Evolutionary conservation across 768 basidiomycete species (phyloP).

Genomic region (Termitomyces sp.): DNA sequence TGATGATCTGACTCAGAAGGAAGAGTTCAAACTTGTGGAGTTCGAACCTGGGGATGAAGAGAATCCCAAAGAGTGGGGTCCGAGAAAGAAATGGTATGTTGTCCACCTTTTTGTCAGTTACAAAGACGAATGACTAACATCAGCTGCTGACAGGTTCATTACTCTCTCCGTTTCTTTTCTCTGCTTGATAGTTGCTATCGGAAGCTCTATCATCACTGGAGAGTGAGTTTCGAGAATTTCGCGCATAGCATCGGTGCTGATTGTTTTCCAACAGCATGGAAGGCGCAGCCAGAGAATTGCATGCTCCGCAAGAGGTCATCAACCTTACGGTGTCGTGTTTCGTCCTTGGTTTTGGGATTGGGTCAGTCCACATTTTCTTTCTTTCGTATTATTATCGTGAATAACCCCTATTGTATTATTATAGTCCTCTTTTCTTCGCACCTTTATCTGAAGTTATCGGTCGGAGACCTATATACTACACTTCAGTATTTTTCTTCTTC

Average conservation of each 20-base stretch:
- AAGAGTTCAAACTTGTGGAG: constrained; percentile 5
- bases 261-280: constrained; percentile 19
- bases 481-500: constrained; percentile 34
- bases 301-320: constrained; percentile 28
- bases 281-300: constrained; percentile 25
- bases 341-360: constrained; percentile 37
- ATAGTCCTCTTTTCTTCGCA: constrained; percentile 34
- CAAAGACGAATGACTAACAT: neutral
- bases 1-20: constrained; percentile 29
- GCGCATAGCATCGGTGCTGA: neutral
- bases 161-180: constrained; percentile 28
- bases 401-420: neutral
- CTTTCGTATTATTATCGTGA: constrained; percentile 4
- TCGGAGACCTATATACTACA: constrained; percentile 27
- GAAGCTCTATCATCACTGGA: constrained; percentile 35
- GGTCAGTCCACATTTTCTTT: constrained; percentile 21
- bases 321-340: constrained; percentile 38
- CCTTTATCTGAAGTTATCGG: constrained; percentile 33
- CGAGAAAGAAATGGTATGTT: constrained; percentile 27
- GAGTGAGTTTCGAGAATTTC: constrained; percentile 22
- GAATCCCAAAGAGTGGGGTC: constrained; percentile 5
- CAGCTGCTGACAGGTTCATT: constrained; percentile 20
- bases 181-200: constrained; percentile 30
- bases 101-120: neutral
- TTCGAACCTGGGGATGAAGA: constrained; percentile 8